Evolutionary conservation across 2,329 filamentous ascomycete genomes (phyloP), one percentile per base, ranked within the genome.

Genomic region (Gaeumannomyces tritici): DNA sequence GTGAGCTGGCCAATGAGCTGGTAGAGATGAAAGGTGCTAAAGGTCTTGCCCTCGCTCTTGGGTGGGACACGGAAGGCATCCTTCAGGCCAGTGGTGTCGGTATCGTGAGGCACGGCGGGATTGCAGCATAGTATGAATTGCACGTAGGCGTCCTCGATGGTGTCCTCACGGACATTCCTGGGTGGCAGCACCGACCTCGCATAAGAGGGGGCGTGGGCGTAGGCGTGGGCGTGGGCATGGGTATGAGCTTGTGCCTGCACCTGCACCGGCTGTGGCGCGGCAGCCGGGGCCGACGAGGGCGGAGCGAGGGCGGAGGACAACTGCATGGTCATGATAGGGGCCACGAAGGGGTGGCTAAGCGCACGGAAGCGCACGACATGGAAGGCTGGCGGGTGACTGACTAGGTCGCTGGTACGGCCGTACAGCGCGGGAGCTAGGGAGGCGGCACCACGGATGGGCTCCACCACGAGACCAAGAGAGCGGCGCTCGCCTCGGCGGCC

Each of bases 71-170:
- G 84, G 73, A 97, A 96, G 15, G 86, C 85, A 68, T 89, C 89
- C 63, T 87, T 84, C 59, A 97, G 76, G 62, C 88, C 85, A 3
- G 80, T 74, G 0, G 90, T 89, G 74, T 96, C 89, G 56, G 84
- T 83, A 21, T 85, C 82, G n/a, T 81, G 72, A 3, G 89, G 80
- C 60, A 96, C 87, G 56, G 84, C 87, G 6, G 93, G 93, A 73
- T 97, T 97, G 79, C 93, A 96, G 74, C 92, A 91, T 63, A 97
- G 80, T 69, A 97, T 89, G 73, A 97, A 97, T 67, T 80, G 75
- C 64, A 93, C 87, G 72, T 93, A 97, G 60, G 90, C 88, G 72
- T 93, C 86, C 70, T 93, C 90, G 66, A 97, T 87, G 15, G 83
- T 89, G 2, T 83, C 82, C 68, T 85, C 42, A 24, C 42, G 42